phyloP scores from a whole-genome alignment of 1,139 yeast genomes.

The Magnusiomyces suaveolens region DNA sequence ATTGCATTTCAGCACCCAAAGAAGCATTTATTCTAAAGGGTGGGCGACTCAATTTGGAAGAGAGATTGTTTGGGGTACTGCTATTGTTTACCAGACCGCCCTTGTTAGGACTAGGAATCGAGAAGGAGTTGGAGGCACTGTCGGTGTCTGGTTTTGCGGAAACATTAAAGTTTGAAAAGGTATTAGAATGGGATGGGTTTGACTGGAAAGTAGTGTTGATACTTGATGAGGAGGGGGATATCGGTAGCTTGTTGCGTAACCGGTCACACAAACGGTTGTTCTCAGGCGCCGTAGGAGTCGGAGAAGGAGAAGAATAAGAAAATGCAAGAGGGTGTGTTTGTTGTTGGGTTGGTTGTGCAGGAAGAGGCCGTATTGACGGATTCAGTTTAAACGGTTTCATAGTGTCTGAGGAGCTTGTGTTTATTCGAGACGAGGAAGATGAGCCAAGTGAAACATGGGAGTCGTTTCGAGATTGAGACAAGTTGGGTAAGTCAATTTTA shows the following conservation, averaged over 20 bases:
- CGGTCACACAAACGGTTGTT: background rate
- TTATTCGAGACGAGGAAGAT: background rate
- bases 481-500: background rate
- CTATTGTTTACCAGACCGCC: background rate
- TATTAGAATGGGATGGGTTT: background rate
- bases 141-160: background rate
- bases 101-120: background rate
- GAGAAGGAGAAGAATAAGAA: constrained; percentile 14
- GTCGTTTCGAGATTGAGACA: background rate
- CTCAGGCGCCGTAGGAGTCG: constrained; percentile 2
- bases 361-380: constrained; percentile 5
- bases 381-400: background rate
- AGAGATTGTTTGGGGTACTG: background rate
- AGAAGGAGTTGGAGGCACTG: background rate
- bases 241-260: background rate
- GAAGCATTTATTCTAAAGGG: constrained; percentile 22
- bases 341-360: constrained; percentile 1
- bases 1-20: constrained; percentile 24
- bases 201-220: background rate
- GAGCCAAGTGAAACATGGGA: background rate
- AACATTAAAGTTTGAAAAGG: constrained; percentile 3
- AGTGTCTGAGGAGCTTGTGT: background rate
- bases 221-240: background rate
- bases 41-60: constrained; percentile 1
- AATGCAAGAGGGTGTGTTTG: constrained; percentile 7